phyloP scores from a whole-genome alignment of 345 rosid species.

The Citrus australasica region DNA sequence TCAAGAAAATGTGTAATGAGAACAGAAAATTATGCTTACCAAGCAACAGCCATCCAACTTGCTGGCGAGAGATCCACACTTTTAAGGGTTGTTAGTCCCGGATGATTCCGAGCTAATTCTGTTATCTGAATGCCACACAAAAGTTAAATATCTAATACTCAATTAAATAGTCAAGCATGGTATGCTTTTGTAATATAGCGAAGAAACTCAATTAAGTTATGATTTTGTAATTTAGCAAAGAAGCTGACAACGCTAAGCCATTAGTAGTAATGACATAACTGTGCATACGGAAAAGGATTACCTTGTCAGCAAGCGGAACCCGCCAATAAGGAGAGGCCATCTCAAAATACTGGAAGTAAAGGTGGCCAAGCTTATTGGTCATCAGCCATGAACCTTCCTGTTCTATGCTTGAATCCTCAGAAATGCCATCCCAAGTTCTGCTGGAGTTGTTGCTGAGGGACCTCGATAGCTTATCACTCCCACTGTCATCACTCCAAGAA shows the following conservation, averaged over 20 bases:
- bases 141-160: background rate
- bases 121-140: conserved; percentile 33
- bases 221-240: background rate
- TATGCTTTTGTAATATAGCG: too few species aligned
- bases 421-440: conserved; percentile 57
- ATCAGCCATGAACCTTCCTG: conserved; percentile 28
- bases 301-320: conserved; percentile 63
- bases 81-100: conserved; percentile 46
- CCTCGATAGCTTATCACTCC: conserved; percentile 53
- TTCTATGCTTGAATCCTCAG: conserved; percentile 56
- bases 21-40: conserved; percentile 35
- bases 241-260: background rate
- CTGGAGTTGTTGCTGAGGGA: conserved; percentile 58
- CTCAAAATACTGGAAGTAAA: conserved; percentile 62
- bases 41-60: conserved; percentile 94
- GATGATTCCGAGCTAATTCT: conserved; percentile 43
- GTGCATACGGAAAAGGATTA: conserved; percentile 10
- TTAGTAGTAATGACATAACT: background rate
- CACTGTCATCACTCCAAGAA: conserved; percentile 45
- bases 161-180: background rate
- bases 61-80: conserved; percentile 81
- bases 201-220: background rate
- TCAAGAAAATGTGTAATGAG: background rate
- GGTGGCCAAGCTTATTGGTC: conserved; percentile 47
- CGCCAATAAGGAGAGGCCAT: conserved; percentile 52